Base-by-base conservation (phyloP, 176 grass and related monocot species). In the Pharus latifolius region DNA sequence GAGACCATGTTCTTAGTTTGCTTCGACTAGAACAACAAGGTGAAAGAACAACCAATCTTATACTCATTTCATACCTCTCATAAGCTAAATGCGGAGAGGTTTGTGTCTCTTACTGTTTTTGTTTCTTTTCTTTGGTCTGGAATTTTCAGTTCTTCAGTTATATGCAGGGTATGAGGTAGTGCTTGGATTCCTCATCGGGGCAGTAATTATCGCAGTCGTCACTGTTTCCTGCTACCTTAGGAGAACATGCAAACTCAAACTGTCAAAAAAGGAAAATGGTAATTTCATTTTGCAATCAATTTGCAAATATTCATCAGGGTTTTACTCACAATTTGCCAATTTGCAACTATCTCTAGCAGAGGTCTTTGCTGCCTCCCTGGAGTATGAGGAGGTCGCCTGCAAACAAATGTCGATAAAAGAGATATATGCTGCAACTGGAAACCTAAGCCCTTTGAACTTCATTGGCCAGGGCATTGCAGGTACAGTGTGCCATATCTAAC, bases 391-490 rank as follows among this genome's bases (percentile, higher is more conserved):
- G 62, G 25, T 48, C 43, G 72, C 49, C 53, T 82, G 80, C 78
- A 84, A 74, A 41, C 31, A 81, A 34, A 91, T 84, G 68, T 78
- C 77, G 18, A 60, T 75, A 42, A 91, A 81, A 66, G 84, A 91
- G 49, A 91, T 91, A 62, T 75, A 82, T 37, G 6, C 67, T 10
- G 77, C 88, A 50, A 87, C 84, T 70, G 65, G 84, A 23, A 78
- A 60, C 25, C 33, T 91, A 25, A 84, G 31, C 43, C 60, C 74
- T 27, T 53, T 79, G 31, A 91, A 87, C 22, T 46, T 78, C 53
- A 87, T 91, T 3, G 88, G 88, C 11, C 84, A 91, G 77, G 88
- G 84, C 32, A 81, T 81, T 65, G 84, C 88, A 70, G 88, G 88
- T 87, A 66, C 49, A 16, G 9, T 3, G 16, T 53, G 49, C 22